Percentiles rank a stretch among this genome's conserved stretches.
Evolutionary conservation across 257 asterid species (phyloP).

Genomic region (Gardenia jasminoides): DNA sequence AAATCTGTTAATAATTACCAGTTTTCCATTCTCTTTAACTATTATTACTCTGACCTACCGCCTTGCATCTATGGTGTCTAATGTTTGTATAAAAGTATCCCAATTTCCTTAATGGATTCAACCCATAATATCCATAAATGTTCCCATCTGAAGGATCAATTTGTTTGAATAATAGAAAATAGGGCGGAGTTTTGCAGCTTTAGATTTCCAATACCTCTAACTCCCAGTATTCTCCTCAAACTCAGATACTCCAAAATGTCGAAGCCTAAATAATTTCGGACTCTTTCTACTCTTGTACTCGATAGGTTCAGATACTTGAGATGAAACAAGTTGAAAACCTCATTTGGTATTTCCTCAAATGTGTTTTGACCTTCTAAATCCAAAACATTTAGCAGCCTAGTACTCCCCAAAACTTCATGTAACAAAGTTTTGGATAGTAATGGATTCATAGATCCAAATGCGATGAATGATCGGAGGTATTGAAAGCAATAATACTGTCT

Average conservation of each 20-base stretch:
- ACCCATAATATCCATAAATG: background rate
- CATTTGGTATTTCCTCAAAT: constrained; percentile 2
- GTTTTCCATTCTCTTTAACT: constrained; percentile 23
- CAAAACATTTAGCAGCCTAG: constrained; percentile 19
- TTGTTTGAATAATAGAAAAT: background rate
- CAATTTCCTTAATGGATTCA: too few relatives aligned
- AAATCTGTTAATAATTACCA: too few relatives aligned
- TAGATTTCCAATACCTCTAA: constrained; percentile 17
- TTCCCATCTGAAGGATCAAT: background rate
- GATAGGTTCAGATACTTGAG: constrained; percentile 15
- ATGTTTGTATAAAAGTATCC: too few relatives aligned
- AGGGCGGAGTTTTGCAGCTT: constrained; percentile 16
- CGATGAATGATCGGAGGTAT: background rate
- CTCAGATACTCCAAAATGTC: constrained; percentile 22
- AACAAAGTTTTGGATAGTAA: background rate
- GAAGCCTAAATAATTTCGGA: constrained; percentile 24
- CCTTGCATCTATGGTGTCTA: background rate
- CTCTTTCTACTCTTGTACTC: background rate
- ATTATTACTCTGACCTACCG: background rate
- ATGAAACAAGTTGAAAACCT: constrained; percentile 13
- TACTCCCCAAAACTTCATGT: background rate
- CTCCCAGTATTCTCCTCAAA: background rate
- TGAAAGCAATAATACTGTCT: background rate
- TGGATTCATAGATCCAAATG: too few relatives aligned
- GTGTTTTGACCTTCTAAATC: background rate